A percentile compares a stretch with the other conserved stretches of the same genome.
Evolutionary conservation across 805 yeast genomes (phyloP).

Genomic region (Saccharomycopsis lassenensis): DNA sequence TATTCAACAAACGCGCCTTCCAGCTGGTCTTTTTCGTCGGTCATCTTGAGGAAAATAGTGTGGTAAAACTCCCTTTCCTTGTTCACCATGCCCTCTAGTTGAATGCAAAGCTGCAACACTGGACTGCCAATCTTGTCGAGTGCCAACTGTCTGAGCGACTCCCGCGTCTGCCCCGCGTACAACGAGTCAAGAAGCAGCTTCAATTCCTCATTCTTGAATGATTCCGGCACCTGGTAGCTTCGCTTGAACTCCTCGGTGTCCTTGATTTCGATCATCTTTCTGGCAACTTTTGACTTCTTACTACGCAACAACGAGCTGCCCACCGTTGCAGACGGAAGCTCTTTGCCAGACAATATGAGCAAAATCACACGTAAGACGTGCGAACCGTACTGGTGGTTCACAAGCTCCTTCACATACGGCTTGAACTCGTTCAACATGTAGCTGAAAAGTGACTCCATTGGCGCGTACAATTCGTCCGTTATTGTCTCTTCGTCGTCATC

Average conservation of each 20-base stretch:
- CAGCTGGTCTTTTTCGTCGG: conserved; percentile 40
- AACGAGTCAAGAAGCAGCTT: conserved; percentile 31
- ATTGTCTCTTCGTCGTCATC: conserved; percentile 25
- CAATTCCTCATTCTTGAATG: conserved; percentile 55
- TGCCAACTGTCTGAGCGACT: conserved; percentile 56
- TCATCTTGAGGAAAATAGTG: conserved; percentile 41
- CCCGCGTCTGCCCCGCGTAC: conserved; percentile 29
- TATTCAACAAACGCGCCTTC: conserved; percentile 80
- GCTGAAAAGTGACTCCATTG: conserved; percentile 58
- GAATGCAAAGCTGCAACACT: conserved; percentile 65
- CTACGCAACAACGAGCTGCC: conserved; percentile 69
- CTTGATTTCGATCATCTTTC: conserved; percentile 84
- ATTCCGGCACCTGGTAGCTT: conserved; percentile 57
- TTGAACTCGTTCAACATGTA: conserved; percentile 57
- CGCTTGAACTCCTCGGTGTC: conserved; percentile 58
- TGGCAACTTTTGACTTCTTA: conserved; percentile 75
- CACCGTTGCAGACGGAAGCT: conserved; percentile 60
- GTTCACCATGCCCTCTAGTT: conserved; percentile 72
- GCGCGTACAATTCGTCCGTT: conserved; percentile 31
- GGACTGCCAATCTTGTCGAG: conserved; percentile 81
- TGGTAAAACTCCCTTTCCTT: conserved; percentile 65
- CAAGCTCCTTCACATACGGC: conserved; percentile 48
- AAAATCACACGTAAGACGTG: conserved; percentile 72
- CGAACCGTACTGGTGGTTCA: conserved; percentile 73
- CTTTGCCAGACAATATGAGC: conserved; percentile 65